Base-by-base conservation (phyloP, 441 rosid genomes). In the Macaranga tanarius region DNA sequence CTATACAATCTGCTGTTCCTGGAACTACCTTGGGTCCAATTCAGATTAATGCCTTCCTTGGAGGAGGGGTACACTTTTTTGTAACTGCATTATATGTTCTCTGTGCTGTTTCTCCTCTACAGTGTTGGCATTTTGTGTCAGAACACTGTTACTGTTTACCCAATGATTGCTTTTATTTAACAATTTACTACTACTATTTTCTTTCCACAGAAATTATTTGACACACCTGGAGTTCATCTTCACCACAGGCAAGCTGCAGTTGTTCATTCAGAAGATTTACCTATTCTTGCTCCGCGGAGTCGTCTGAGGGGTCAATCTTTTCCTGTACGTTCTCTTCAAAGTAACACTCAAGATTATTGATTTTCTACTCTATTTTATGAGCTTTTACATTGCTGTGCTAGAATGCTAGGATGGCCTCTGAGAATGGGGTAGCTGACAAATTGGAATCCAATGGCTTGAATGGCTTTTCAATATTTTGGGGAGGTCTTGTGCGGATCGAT, bases 201-300 rank as follows among this genome's bases (percentile, higher is more conserved):
- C 34, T 75, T 76, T 67, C 69, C 59, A 62, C 85, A 95, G 97
- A 95, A 92, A 80, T 65, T 92, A 52, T 91, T 79, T 80, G 99
- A 95, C 72, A 95, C 98, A 50, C 99, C 98, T 26, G 99, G 99
- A 42, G 94, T 95, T 72, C 99, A 95, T 86, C 86, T 95, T 69
- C 97, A 92, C 79, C 99, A 95, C 79, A 85, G 99, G 84, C 99
- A 91, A 83, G 92, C 99, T 67, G 98, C 98, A 58, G 89, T 95
- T 19, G 89, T 95, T 72, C 89, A 89, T 76, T 84, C 96, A 12
- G 93, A 89, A 78, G 99, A 95, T 79, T 90, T 95, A 76, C 96
- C 98, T 44, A 84, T 88, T 73, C 93, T 95, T 72, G 99, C 98
- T 84, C 98, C 98, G 74, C 91, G 87, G 70, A 92, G 84, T 79